phyloP scores from a whole-genome alignment of 75 land plant genomes.

The Pseudotsuga menziesii region DNA sequence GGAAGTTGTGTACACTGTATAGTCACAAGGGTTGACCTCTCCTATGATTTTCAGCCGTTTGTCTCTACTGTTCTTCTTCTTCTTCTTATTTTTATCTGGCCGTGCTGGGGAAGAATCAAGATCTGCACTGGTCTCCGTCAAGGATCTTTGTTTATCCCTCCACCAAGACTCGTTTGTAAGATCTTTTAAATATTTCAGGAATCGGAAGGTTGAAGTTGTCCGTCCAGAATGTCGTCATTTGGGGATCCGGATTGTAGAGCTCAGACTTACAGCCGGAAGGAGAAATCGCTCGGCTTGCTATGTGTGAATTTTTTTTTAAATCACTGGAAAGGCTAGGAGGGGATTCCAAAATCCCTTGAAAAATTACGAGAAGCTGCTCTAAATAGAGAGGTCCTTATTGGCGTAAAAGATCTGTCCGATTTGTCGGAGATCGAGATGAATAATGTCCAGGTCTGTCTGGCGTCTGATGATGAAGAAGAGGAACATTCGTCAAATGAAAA shows the following conservation, averaged over 20 bases:
- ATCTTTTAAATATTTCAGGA: neutral
- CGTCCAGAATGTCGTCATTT: neutral
- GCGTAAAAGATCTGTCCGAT: constrained; percentile 1
- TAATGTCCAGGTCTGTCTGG: constrained; percentile 2
- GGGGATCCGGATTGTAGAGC: constrained; percentile 16
- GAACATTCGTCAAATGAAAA: constrained; percentile 13
- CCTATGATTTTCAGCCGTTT: constrained; percentile 3
- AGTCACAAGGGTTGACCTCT: no score
- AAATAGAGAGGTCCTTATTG: constrained; percentile 12
- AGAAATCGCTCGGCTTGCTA: constrained; percentile 87
- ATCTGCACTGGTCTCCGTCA: neutral
- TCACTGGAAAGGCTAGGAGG: constrained; percentile 85
- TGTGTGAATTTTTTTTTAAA: no score
- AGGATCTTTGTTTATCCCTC: neutral
- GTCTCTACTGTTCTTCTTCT: neutral
- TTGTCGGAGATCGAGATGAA: constrained; percentile 6
- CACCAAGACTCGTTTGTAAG: neutral
- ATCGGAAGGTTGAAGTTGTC: neutral
- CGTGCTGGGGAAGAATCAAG: neutral
- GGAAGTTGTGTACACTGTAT: no score
- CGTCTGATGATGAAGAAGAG: constrained; percentile 30
- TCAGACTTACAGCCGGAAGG: constrained; percentile 74
- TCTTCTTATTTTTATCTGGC: neutral
- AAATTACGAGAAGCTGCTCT: constrained; percentile 63
- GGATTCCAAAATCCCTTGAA: constrained; percentile 68